phyloP scores from a whole-genome alignment of 1,139 yeast species.

The Hyphopichia burtonii region DNA sequence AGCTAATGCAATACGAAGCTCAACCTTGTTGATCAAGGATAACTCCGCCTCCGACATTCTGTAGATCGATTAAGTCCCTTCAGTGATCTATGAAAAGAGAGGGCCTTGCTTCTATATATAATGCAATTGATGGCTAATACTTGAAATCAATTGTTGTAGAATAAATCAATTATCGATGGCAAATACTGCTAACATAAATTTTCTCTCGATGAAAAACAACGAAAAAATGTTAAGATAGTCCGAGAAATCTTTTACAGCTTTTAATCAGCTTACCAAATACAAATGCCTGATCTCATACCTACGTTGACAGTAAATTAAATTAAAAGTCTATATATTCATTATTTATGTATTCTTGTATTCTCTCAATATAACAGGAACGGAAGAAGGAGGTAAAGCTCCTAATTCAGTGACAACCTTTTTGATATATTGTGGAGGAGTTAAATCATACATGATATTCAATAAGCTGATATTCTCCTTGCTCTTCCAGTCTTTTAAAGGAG shows the following conservation, averaged over 20 bases:
- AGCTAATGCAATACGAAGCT: constrained; percentile 79
- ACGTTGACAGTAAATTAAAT: not conserved
- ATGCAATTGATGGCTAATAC: not conserved
- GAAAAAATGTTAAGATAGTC: no score
- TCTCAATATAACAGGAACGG: constrained; percentile 93
- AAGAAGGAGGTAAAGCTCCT: constrained; percentile 94
- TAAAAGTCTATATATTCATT: not conserved
- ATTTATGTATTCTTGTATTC: constrained; percentile 65
- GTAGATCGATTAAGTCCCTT: no score
- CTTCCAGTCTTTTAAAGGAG: constrained; percentile 65
- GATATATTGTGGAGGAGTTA: constrained; percentile 91
- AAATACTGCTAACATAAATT: not conserved
- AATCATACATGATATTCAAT: constrained; percentile 84
- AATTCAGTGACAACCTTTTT: constrained; percentile 94
- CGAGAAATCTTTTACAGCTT: no score
- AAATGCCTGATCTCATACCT: no score
- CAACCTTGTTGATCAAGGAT: constrained; percentile 70
- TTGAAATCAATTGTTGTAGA: not conserved
- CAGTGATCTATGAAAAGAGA: no score
- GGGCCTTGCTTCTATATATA: no score
- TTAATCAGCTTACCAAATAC: no score
- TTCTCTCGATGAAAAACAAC: not conserved
- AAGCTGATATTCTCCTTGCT: constrained; percentile 63
- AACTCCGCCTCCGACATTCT: constrained; percentile 44
- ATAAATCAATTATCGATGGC: not conserved